Evolutionary conservation across 306 rosid genomes (phyloP).

Genomic region (Corylus avellana): DNA sequence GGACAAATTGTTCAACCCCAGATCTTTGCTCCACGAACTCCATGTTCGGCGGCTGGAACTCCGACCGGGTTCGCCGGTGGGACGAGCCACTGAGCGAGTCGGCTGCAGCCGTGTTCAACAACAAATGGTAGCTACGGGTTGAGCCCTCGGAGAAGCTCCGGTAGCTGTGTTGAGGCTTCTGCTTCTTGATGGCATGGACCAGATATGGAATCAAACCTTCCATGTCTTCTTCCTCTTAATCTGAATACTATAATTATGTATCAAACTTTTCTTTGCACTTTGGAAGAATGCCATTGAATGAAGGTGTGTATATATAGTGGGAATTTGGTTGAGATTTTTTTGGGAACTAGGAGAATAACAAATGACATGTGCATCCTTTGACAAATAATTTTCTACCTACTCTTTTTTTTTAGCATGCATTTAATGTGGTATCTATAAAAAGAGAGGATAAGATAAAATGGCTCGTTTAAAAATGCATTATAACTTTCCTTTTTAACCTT

Average conservation of each 20-base stretch:
- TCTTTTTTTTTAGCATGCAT: too few species aligned
- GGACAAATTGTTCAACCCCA: background rate
- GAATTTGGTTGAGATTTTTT: too few species aligned
- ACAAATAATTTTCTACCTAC: too few species aligned
- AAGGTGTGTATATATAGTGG: background rate
- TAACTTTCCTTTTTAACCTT: too few species aligned
- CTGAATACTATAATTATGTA: too few species aligned
- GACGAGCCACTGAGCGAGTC: conserved; percentile 57
- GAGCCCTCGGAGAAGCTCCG: conserved; percentile 56
- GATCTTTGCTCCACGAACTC: conserved; percentile 39
- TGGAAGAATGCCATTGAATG: background rate
- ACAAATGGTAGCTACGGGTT: conserved; percentile 68
- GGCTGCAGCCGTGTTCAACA: conserved; percentile 24
- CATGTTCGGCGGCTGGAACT: conserved; percentile 45
- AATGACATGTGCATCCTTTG: too few species aligned
- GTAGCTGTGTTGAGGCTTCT: conserved; percentile 38
- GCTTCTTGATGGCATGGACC: conserved; percentile 66
- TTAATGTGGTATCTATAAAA: too few species aligned
- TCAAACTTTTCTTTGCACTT: background rate
- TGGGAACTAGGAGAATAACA: too few species aligned
- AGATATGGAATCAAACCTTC: conserved; percentile 88
- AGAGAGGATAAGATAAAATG: too few species aligned
- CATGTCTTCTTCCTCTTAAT: conserved; percentile 32
- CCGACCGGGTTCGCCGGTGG: conserved; percentile 70
- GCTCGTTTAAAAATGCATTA: too few species aligned